phyloP scores from a whole-genome alignment of 768 basidiomycete genomes.

The Mycena indigotica region DNA sequence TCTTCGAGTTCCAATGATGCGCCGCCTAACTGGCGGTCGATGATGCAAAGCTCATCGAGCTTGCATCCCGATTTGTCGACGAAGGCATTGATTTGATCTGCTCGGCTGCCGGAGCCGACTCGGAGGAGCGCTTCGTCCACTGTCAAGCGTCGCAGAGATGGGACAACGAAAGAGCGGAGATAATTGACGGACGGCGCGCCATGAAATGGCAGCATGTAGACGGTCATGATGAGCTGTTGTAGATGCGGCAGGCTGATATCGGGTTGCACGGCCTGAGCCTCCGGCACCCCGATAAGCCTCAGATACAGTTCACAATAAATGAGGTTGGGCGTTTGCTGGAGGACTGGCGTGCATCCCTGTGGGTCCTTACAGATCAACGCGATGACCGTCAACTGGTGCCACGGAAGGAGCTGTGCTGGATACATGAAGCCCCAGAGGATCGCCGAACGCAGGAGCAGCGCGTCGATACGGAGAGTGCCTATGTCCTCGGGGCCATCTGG shows the following conservation, averaged over 20 bases:
- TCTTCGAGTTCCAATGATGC: background rate
- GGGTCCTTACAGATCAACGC: background rate
- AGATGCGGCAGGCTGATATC: background rate
- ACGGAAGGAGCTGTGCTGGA: background rate
- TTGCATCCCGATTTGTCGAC: background rate
- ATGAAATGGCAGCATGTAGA: background rate
- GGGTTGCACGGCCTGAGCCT: background rate
- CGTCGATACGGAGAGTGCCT: background rate
- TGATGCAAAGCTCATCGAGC: background rate
- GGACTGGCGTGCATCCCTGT: background rate
- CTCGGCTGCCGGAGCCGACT: background rate
- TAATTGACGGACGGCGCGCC: background rate
- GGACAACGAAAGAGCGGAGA: background rate
- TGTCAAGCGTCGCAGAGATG: background rate
- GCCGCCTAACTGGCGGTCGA: no score
- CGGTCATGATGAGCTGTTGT: background rate
- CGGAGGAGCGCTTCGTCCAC: background rate
- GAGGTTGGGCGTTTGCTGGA: background rate
- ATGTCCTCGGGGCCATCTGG: background rate
- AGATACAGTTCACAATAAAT: background rate
- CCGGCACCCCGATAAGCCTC: background rate
- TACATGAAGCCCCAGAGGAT: background rate
- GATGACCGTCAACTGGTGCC: background rate
- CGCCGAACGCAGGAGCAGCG: background rate
- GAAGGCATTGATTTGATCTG: background rate